Conservation (phyloP, 176 grass and related monocot species). For the Zea mays region DNA sequence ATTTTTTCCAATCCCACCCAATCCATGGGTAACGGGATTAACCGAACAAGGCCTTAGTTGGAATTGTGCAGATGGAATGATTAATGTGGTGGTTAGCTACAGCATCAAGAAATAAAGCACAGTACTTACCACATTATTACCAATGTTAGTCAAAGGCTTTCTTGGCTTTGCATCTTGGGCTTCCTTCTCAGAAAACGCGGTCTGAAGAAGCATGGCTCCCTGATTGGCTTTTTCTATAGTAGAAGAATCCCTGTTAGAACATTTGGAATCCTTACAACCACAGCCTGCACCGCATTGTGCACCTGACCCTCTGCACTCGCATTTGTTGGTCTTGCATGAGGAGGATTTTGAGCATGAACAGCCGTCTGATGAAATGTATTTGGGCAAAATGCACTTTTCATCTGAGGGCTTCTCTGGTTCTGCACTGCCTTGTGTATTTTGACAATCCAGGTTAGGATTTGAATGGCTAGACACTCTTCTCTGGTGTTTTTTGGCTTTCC, state of each 20-base stretch:
- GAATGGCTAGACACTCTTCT: conserved; percentile 32
- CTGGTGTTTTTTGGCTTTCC: conserved; percentile 42
- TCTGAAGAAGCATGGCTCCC: conserved; percentile 55
- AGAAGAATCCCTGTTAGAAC: conserved; percentile 65
- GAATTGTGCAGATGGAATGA: neutral
- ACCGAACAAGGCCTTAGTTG: too few relatives aligned
- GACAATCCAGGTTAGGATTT: conserved; percentile 26
- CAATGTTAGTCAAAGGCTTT: conserved; percentile 69
- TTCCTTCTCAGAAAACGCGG: conserved; percentile 51
- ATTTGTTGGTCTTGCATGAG: conserved; percentile 78
- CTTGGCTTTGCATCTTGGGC: conserved; percentile 40
- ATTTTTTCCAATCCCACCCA: too few relatives aligned
- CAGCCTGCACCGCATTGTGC: conserved; percentile 50
- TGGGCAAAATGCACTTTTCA: conserved; percentile 30
- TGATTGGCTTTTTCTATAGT: conserved; percentile 46
- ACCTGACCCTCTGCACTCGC: conserved; percentile 66
- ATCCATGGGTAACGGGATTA: too few relatives aligned
- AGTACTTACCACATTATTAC: conserved; percentile 51
- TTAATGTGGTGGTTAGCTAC: neutral
- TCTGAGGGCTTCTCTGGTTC: conserved; percentile 44
- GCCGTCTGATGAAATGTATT: conserved; percentile 35
- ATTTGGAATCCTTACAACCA: conserved; percentile 64
- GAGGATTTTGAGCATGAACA: conserved; percentile 65
- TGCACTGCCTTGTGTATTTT: neutral
- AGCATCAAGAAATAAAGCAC: neutral